phyloP scores from a whole-genome alignment of 2,329 filamentous ascomycete genomes.

The Aspergillus felis region DNA sequence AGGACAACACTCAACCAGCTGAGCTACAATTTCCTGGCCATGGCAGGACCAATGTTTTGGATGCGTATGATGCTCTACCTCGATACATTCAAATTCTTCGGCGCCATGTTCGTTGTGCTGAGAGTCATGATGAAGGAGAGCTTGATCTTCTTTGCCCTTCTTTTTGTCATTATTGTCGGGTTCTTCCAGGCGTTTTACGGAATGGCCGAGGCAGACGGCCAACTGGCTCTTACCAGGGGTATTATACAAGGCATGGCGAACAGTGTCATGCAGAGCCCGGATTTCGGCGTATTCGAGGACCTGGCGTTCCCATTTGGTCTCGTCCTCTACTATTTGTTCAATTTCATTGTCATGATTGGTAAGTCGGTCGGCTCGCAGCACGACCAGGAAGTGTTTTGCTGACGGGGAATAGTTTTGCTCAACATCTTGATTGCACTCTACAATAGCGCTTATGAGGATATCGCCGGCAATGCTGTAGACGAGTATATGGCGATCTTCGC shows the following conservation, averaged over 20 bases:
- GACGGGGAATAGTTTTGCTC: conserved; percentile 59
- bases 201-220: conserved; percentile 75
- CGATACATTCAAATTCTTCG: conserved; percentile 92
- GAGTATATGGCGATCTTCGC: conserved; percentile 92
- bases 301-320: conserved; percentile 92
- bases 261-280: conserved; percentile 84
- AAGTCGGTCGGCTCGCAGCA: conserved; percentile 14
- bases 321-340: conserved; percentile 95
- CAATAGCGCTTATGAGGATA: conserved; percentile 93
- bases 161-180: conserved; percentile 69
- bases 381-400: conserved; percentile 1
- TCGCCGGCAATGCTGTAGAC: conserved; percentile 87
- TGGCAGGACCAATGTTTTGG: conserved; percentile 96
- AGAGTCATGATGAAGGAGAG: conserved; percentile 95
- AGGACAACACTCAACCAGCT: conserved; percentile 68
- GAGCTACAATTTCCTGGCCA: conserved; percentile 91
- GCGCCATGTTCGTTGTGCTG: conserved; percentile 94
- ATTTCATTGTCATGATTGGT: conserved; percentile 89
- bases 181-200: conserved; percentile 95
- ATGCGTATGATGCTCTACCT: conserved; percentile 86
- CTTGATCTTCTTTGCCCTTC: conserved; percentile 90
- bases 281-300: conserved; percentile 82
- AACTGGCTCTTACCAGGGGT: conserved; percentile 47
- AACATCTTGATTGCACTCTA: conserved; percentile 97
- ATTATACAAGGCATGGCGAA: conserved; percentile 66